phyloP scores from a whole-genome alignment of 345 rosid species.

The Balakata baccata region DNA sequence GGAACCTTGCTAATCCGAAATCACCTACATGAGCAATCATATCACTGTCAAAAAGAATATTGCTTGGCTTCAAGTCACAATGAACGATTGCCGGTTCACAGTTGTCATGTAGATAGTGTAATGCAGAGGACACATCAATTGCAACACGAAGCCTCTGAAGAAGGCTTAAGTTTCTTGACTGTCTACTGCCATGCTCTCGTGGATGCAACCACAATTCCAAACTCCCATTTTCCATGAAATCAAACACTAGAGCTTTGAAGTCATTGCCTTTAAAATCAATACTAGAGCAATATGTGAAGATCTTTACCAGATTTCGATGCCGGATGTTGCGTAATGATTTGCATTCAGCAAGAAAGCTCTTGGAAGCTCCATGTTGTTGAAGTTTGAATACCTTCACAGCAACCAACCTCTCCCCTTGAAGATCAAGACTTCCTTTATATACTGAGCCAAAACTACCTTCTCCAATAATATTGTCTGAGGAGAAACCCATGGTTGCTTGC shows the following conservation, averaged over 20 bases:
- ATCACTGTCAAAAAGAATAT: too few species aligned
- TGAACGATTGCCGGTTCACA: too few species aligned
- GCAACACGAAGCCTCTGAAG: too few species aligned
- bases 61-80: too few species aligned
- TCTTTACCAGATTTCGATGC: conserved; percentile 8
- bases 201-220: not conserved
- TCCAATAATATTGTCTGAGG: not conserved
- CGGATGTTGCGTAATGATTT: not conserved
- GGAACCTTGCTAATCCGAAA: conserved; percentile 19
- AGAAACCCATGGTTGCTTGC: not conserved
- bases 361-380: not conserved
- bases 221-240: conserved; percentile 3
- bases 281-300: not conserved
- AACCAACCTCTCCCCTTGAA: not conserved
- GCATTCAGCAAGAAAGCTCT: conserved; percentile 8
- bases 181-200: too few species aligned
- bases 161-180: too few species aligned
- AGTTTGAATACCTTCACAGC: conserved; percentile 14
- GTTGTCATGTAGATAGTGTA: too few species aligned
- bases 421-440: not conserved
- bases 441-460: conserved; percentile 1
- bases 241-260: conserved; percentile 12
- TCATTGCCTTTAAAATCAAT: not conserved
- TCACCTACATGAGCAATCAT: too few species aligned
- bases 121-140: too few species aligned